phyloP scores from a whole-genome alignment of 1,139 yeast species.

The Suhomyces terraborum region DNA sequence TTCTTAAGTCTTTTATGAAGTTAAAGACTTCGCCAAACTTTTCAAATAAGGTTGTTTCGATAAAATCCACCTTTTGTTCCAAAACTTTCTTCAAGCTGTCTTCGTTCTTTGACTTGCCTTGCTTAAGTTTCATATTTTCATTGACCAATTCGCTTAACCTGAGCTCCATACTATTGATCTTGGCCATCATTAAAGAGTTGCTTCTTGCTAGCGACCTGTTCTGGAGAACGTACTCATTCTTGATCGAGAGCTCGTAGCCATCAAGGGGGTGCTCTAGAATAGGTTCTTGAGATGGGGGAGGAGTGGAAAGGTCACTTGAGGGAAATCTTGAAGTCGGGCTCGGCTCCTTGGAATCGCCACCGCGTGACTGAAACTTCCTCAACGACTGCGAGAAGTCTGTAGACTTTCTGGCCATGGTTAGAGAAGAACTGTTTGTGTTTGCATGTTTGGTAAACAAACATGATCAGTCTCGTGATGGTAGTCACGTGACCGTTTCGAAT shows the following conservation, averaged over 20 bases:
- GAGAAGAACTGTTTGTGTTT: constrained; percentile 2
- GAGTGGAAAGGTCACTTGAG: neutral
- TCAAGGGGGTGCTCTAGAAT: neutral
- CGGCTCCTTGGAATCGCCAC: neutral
- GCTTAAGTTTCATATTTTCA: constrained; percentile 18
- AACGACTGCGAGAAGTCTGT: constrained; percentile 25
- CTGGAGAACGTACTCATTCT: constrained; percentile 29
- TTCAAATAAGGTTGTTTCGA: constrained; percentile 45
- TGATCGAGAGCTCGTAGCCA: constrained; percentile 1
- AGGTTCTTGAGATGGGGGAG: constrained; percentile 3
- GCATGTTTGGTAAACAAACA: constrained; percentile 9
- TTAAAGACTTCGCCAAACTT: constrained; percentile 48
- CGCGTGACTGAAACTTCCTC: constrained; percentile 18
- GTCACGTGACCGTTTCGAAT: neutral
- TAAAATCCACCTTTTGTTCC: constrained; percentile 27
- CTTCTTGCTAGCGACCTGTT: constrained; percentile 58
- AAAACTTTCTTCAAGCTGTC: constrained; percentile 12
- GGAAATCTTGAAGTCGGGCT: neutral
- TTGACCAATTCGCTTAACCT: constrained; percentile 21
- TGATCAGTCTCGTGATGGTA: neutral
- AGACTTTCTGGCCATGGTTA: constrained; percentile 25
- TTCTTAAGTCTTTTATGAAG: constrained; percentile 37
- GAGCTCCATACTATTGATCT: constrained; percentile 52
- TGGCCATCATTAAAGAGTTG: constrained; percentile 52
- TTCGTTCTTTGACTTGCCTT: constrained; percentile 11